Percentiles rank a stretch among this genome's conserved stretches.
phyloP scores from a whole-genome alignment of 2,329 filamentous ascomycete genomes.

The Fusarium sp. region DNA sequence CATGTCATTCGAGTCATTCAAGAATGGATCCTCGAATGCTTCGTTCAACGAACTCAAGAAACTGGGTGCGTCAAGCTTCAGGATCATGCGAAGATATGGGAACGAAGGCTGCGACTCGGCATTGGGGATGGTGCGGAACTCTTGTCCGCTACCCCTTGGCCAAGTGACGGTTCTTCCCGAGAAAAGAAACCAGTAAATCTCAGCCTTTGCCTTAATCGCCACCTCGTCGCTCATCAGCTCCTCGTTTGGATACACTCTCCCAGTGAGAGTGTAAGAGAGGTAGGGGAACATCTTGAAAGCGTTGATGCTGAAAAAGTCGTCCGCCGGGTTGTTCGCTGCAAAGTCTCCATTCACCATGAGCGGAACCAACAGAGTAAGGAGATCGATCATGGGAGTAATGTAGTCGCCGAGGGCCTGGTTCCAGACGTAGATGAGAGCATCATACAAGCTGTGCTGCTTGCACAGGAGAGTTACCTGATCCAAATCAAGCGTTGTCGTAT shows the following conservation, averaged over 20 bases:
- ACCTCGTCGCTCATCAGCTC: conserved; percentile 78
- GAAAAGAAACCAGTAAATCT: conserved; percentile 94
- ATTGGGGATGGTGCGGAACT: conserved; percentile 70
- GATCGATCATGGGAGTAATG: conserved; percentile 87
- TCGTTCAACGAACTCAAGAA: conserved; percentile 97
- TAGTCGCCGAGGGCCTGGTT: conserved; percentile 91
- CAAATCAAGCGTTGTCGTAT: conserved; percentile 90
- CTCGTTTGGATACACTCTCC: conserved; percentile 91
- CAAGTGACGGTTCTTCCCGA: conserved; percentile 82
- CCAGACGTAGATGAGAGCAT: conserved; percentile 97
- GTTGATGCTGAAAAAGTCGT: conserved; percentile 74
- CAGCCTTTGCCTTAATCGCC: conserved; percentile 82
- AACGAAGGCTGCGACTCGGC: conserved; percentile 78
- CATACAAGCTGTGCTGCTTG: conserved; percentile 91
- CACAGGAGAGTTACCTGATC: conserved; percentile 92
- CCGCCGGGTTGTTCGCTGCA: conserved; percentile 66
- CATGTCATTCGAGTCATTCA: conserved; percentile 82
- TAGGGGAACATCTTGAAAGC: conserved; percentile 96
- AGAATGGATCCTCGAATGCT: conserved; percentile 93
- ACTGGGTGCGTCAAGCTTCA: conserved; percentile 90
- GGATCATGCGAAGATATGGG: conserved; percentile 84
- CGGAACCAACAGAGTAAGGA: conserved; percentile 76
- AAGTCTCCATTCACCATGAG: conserved; percentile 68
- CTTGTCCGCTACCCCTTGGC: conserved; percentile 73
- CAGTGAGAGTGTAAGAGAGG: conserved; percentile 89